phyloP scores from a whole-genome alignment of 1,284 basidiomycete species.

The Malassezia psittaci region DNA sequence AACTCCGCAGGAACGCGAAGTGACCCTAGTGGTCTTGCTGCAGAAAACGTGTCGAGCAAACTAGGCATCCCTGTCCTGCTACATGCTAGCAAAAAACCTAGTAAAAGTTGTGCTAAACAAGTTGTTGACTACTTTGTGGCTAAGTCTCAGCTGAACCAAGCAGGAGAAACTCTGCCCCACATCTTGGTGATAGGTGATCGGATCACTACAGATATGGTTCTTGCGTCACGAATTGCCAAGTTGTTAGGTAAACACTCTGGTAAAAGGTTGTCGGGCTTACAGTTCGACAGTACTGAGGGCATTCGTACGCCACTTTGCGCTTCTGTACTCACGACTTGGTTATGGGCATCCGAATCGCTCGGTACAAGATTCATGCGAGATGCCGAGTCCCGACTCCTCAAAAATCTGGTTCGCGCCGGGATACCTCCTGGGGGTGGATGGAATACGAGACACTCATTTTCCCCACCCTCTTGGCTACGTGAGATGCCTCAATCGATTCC shows the following conservation, averaged over 20 bases:
- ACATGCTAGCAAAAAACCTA: constrained; percentile 67
- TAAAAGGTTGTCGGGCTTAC: too few species aligned
- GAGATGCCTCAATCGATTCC: not conserved
- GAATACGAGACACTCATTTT: not conserved
- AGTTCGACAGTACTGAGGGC: too few species aligned
- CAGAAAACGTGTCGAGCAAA: constrained; percentile 69
- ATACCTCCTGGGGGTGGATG: constrained; percentile 24
- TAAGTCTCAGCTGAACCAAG: constrained; percentile 26
- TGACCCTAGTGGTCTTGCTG: constrained; percentile 74
- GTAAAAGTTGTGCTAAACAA: constrained; percentile 55
- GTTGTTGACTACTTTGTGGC: constrained; percentile 58
- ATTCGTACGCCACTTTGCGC: constrained; percentile 19
- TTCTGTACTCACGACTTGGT: constrained; percentile 44
- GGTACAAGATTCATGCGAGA: constrained; percentile 40
- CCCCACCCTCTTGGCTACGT: not conserved
- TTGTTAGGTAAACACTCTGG: not conserved
- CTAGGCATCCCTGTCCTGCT: constrained; percentile 71
- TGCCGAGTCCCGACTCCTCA: constrained; percentile 28
- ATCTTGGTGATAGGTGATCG: constrained; percentile 62
- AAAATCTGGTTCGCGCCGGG: constrained; percentile 18
- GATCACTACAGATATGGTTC: constrained; percentile 76
- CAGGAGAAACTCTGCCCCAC: constrained; percentile 16
- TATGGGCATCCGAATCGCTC: constrained; percentile 42
- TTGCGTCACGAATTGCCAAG: constrained; percentile 59
- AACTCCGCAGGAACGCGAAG: constrained; percentile 77